Evolutionary conservation across 2,329 filamentous ascomycete species (phyloP).

Genomic region (Microdochium bolleyi): DNA sequence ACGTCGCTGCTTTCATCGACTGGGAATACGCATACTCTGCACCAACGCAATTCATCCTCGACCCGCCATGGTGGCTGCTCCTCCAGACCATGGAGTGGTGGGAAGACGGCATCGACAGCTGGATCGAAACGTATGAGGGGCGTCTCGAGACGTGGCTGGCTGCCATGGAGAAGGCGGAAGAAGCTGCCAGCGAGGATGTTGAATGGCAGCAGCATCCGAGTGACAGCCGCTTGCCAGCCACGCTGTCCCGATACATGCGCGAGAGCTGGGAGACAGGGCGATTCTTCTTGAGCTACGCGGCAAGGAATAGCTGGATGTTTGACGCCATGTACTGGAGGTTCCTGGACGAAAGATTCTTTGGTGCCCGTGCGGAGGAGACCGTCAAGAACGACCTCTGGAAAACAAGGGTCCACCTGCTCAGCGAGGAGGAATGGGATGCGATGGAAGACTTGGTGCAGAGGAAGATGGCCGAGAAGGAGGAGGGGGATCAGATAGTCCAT

Average conservation of each 20-base stretch:
- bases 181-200: slow-evolving; percentile 5
- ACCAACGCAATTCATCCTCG: slow-evolving; percentile 21
- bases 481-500: slow-evolving; percentile 13
- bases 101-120: slow-evolving; percentile 18
- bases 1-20: slow-evolving; percentile 25
- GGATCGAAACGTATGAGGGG: slow-evolving; percentile 20
- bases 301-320: slow-evolving; percentile 27
- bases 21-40: slow-evolving; percentile 30
- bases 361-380: slow-evolving; percentile 2
- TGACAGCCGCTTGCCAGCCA: not conserved
- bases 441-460: slow-evolving; percentile 21
- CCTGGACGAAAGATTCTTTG: slow-evolving; percentile 25
- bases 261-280: slow-evolving; percentile 24
- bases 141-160: slow-evolving; percentile 23
- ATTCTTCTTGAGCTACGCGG: slow-evolving; percentile 25
- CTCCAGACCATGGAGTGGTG: slow-evolving; percentile 22
- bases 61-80: slow-evolving; percentile 31
- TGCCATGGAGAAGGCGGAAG: slow-evolving; percentile 21
- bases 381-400: slow-evolving; percentile 15
- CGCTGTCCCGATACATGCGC: slow-evolving; percentile 24
- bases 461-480: slow-evolving; percentile 20
- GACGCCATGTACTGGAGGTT: slow-evolving; percentile 27
- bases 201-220: not conserved
- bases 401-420: slow-evolving; percentile 18
- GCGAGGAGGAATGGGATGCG: slow-evolving; percentile 9